A percentile compares a stretch with the other conserved stretches of the same genome.
These are phyloP conservation scores for Margaritispora aquatica DNA, from an alignment of 495 filamentous ascomycete genomes.

Conservation along the genomic window DNA sequence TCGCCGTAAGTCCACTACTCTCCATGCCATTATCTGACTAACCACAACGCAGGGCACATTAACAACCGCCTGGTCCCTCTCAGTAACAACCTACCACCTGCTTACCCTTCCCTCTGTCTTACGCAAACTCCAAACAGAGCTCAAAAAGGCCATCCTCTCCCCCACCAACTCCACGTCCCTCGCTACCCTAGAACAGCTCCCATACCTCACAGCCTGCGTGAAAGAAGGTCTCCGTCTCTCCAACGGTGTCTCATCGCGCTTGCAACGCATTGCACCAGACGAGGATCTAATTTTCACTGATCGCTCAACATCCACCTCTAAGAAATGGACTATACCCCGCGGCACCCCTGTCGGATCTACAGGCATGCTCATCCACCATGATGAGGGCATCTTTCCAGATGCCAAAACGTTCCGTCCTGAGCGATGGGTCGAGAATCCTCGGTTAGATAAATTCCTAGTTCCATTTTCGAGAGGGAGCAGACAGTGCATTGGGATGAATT, in stretches of 20 bases:
- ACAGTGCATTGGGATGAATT: slow-evolving; percentile 44
- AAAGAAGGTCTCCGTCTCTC: slow-evolving; percentile 38
- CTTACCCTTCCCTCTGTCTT: slow-evolving; percentile 24
- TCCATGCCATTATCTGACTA: neutral
- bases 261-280: slow-evolving; percentile 29
- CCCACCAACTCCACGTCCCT: slow-evolving; percentile 19
- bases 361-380: slow-evolving; percentile 37
- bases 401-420: slow-evolving; percentile 41
- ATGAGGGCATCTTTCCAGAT: slow-evolving; percentile 40
- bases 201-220: slow-evolving; percentile 40
- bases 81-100: slow-evolving; percentile 29
- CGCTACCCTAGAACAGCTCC: slow-evolving; percentile 32
- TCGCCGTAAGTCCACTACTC: slow-evolving; percentile 24
- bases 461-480: slow-evolving; percentile 42
- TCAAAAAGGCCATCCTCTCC: slow-evolving; percentile 18
- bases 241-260: slow-evolving; percentile 29
- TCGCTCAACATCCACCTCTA: slow-evolving; percentile 7
- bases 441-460: slow-evolving; percentile 36
- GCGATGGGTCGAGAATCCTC: slow-evolving; percentile 34
- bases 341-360: slow-evolving; percentile 42
- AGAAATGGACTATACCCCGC: slow-evolving; percentile 25
- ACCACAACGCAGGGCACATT: slow-evolving; percentile 25
- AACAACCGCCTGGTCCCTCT: slow-evolving; percentile 24
- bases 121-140: slow-evolving; percentile 24
- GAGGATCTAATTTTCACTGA: slow-evolving; percentile 15